These are phyloP conservation scores for Mycena amicta DNA, from an alignment of 768 basidiomycete species.

Conservation along the genomic window DNA sequence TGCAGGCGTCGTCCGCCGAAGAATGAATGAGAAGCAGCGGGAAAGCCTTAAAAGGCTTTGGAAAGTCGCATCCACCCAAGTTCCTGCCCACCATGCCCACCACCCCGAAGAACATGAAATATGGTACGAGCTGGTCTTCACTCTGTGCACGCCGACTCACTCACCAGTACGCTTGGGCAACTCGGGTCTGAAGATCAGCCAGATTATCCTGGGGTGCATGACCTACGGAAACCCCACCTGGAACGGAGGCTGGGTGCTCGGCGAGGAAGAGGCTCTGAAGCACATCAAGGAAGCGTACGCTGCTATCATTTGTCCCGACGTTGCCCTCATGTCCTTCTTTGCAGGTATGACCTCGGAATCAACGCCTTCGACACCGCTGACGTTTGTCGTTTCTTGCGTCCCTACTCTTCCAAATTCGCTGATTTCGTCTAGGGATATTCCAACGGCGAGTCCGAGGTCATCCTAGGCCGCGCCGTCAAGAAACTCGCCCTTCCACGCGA, in stretches of 20 bases:
- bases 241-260: constrained; percentile 32
- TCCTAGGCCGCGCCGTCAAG: constrained; percentile 41
- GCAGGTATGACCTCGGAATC: constrained; percentile 33
- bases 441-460: constrained; percentile 33
- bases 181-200: constrained; percentile 41
- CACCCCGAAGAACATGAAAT: constrained; percentile 8
- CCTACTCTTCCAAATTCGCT: background rate
- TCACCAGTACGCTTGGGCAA: constrained; percentile 2
- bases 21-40: too few species aligned
- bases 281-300: constrained; percentile 17
- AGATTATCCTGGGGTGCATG: constrained; percentile 28
- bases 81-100: background rate
- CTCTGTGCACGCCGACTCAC: background rate
- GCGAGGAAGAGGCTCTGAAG: constrained; percentile 27
- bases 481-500: constrained; percentile 34
- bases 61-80: too few species aligned
- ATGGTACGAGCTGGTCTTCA: background rate
- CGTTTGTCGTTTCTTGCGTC: constrained; percentile 1
- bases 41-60: too few species aligned
- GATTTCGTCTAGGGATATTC: constrained; percentile 26
- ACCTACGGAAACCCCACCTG: constrained; percentile 20
- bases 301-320: background rate
- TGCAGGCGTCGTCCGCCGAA: too few species aligned
- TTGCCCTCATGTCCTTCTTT: constrained; percentile 24
- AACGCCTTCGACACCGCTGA: constrained; percentile 33